A percentile compares a stretch with the other conserved stretches of the same genome.
phyloP scores from a whole-genome alignment of 129 eudicot species.

The Smallanthus sonchifolius region DNA sequence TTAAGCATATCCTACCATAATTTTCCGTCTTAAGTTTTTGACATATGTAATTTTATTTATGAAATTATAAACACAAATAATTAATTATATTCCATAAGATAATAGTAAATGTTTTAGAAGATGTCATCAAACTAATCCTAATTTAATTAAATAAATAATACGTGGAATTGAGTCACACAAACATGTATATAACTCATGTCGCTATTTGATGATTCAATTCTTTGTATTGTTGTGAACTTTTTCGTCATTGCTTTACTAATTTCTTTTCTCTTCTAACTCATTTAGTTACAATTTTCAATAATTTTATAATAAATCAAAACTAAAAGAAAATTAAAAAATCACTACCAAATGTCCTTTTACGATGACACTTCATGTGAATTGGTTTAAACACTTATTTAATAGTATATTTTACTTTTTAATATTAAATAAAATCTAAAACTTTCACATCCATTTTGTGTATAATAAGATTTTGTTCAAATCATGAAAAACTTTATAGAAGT shows the following conservation, averaged over 20 bases:
- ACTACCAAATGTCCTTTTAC: neutral
- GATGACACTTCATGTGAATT: neutral
- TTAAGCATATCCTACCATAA: no score
- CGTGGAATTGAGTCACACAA: slow-evolving; percentile 34
- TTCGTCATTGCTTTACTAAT: slow-evolving; percentile 1
- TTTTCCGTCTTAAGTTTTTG: no score
- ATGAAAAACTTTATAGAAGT: neutral
- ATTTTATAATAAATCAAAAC: neutral
- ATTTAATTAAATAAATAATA: neutral
- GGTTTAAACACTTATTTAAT: neutral
- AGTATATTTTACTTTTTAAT: neutral
- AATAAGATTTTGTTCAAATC: neutral
- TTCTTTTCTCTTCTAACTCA: slow-evolving; percentile 14
- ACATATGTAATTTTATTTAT: neutral
- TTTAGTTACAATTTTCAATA: neutral
- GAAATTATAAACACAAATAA: neutral
- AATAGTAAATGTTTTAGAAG: neutral
- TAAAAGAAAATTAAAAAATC: neutral
- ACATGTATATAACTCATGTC: slow-evolving; percentile 32
- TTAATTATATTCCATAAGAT: neutral
- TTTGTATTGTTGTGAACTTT: slow-evolving; percentile 25
- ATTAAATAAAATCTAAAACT: neutral
- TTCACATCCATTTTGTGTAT: neutral
- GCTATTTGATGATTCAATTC: slow-evolving; percentile 35
- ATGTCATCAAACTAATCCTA: neutral